These are phyloP conservation scores for Apium graveolens DNA, from an alignment of 129 eudicot species.

Conservation along the genomic window DNA sequence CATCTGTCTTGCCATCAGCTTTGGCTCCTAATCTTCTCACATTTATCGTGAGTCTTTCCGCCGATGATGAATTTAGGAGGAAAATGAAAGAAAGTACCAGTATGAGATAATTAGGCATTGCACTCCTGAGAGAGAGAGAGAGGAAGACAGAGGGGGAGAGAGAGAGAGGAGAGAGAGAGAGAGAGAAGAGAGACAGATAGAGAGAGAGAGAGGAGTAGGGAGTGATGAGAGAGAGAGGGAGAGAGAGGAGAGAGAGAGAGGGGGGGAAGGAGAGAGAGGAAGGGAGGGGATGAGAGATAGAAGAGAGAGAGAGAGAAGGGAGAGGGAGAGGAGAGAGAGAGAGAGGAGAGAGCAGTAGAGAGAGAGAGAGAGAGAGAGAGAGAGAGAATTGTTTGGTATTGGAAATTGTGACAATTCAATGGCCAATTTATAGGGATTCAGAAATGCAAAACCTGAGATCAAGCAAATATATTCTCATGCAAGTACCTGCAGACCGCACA, in stretches of 20 bases:
- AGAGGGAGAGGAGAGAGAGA: too few species aligned
- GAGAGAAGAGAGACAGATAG: too few species aligned
- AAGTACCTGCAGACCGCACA: background rate
- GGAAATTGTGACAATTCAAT: background rate
- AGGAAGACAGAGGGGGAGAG: too few species aligned
- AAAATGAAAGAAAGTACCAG: background rate
- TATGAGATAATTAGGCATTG: background rate
- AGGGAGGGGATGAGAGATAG: too few species aligned
- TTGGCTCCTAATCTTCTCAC: slow-evolving; percentile 14
- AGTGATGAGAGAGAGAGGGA: too few species aligned
- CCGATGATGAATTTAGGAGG: background rate
- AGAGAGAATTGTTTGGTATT: background rate
- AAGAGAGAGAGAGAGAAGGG: too few species aligned
- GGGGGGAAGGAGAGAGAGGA: too few species aligned
- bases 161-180: too few species aligned
- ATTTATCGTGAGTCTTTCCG: background rate
- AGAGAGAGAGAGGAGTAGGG: too few species aligned
- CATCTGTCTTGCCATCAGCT: slow-evolving; percentile 22
- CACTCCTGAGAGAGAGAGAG: background rate
- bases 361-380: background rate
- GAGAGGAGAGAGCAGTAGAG: too few species aligned
- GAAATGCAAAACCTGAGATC: background rate
- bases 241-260: too few species aligned
- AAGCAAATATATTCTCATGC: background rate
- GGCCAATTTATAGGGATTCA: background rate